Conservation (phyloP, 306 rosid genomes). For the Rosa persica region DNA sequence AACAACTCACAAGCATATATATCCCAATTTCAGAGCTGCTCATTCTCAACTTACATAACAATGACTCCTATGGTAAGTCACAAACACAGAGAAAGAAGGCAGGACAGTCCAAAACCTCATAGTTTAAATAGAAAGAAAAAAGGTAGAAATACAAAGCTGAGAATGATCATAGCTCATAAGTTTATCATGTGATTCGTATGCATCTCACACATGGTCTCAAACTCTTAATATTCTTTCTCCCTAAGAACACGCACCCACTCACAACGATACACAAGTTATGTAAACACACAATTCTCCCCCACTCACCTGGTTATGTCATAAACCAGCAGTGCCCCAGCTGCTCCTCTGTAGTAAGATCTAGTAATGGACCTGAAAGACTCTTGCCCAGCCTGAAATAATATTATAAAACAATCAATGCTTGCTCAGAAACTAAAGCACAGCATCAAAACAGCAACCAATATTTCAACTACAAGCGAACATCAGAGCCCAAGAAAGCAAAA, state of each 20-base stretch:
- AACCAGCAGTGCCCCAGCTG: constrained; percentile 95
- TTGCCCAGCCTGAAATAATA: constrained; percentile 83
- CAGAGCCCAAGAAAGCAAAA: too few species aligned
- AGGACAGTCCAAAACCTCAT: neutral
- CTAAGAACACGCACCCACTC: neutral
- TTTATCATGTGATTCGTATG: neutral
- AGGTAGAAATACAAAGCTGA: neutral
- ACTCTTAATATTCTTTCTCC: neutral
- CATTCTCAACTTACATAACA: neutral
- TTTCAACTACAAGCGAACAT: neutral
- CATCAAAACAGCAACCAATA: neutral
- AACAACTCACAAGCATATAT: neutral
- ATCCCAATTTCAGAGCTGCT: neutral
- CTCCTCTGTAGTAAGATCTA: constrained; percentile 95
- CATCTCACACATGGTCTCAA: neutral
- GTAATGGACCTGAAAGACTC: constrained; percentile 98
- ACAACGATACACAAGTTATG: neutral
- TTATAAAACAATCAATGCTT: constrained; percentile 1
- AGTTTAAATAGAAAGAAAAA: neutral
- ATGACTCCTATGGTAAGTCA: neutral
- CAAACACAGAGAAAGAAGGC: neutral
- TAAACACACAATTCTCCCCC: neutral
- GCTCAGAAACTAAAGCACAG: neutral
- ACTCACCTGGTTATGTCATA: constrained; percentile 93
- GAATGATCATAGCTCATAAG: neutral